Percentiles rank a stretch among this genome's conserved stretches.
phyloP scores from a whole-genome alignment of 139 green algal species.

The Auxenochlorella protothecoides region DNA sequence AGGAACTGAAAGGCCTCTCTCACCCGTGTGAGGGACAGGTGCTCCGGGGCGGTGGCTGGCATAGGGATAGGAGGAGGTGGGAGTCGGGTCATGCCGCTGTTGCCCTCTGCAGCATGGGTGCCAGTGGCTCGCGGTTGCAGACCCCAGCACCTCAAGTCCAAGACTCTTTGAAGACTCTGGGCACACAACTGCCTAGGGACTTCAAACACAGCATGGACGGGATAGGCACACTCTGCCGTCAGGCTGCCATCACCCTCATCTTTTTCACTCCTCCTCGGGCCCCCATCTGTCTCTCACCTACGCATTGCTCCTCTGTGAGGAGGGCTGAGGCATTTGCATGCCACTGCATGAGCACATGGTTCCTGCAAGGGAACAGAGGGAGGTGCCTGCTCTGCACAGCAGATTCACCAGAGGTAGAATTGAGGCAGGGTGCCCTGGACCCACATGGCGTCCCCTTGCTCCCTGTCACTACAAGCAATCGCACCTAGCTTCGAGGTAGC shows the following conservation, averaged over 20 bases:
- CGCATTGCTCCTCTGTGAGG: conserved; percentile 23
- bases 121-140: no score
- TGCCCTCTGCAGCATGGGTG: no score
- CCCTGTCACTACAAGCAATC: neutral
- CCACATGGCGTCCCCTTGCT: neutral
- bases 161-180: no score
- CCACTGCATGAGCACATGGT: conserved; percentile 42
- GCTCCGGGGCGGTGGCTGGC: no score
- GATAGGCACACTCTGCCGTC: no score
- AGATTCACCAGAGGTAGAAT: neutral
- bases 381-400: neutral
- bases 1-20: conserved; percentile 43
- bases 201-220: no score
- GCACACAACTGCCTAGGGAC: no score
- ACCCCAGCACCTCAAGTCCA: no score
- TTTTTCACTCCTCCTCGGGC: no score
- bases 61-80: no score
- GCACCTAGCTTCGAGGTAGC: conserved; percentile 37
- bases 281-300: conserved; percentile 12
- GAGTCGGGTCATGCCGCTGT: no score
- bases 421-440: neutral
- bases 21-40: neutral
- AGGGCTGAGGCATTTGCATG: conserved; percentile 23
- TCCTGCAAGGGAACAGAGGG: conserved; percentile 15
- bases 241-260: no score